phyloP scores from a whole-genome alignment of 495 filamentous ascomycete species.

The Glarea lozoyensis region DNA sequence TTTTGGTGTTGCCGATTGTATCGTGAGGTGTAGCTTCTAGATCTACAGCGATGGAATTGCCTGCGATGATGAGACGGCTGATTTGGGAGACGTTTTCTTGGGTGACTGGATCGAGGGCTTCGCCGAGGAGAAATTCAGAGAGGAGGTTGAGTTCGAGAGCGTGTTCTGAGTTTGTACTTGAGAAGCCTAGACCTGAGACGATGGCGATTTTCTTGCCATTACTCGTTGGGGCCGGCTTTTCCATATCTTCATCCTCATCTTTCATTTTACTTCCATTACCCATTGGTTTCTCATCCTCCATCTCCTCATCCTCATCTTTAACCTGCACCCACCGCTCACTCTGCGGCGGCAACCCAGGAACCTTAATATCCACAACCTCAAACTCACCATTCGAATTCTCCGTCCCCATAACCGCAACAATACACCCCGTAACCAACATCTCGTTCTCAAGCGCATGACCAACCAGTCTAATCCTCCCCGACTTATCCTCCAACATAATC shows the following conservation, averaged over 20 bases:
- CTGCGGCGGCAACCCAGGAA: slow-evolving; percentile 78
- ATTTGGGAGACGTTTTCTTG: slow-evolving; percentile 60
- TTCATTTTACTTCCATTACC: too few species aligned
- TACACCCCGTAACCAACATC: slow-evolving; percentile 80
- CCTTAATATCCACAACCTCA: slow-evolving; percentile 79
- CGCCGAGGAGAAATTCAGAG: slow-evolving; percentile 81
- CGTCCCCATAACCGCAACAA: slow-evolving; percentile 84
- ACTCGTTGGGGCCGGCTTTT: slow-evolving; percentile 30
- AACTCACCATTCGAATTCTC: slow-evolving; percentile 90
- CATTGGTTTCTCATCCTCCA: slow-evolving; percentile 17
- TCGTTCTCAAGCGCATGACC: slow-evolving; percentile 54
- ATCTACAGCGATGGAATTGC: slow-evolving; percentile 66
- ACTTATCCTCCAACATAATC: slow-evolving; percentile 92
- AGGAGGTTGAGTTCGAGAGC: slow-evolving; percentile 66
- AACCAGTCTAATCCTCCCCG: slow-evolving; percentile 75
- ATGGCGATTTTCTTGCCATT: slow-evolving; percentile 67
- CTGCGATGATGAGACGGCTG: slow-evolving; percentile 80
- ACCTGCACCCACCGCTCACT: slow-evolving; percentile 62
- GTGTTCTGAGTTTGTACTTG: slow-evolving; percentile 59
- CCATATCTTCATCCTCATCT: slow-evolving; percentile 30
- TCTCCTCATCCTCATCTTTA: slow-evolving; percentile 27
- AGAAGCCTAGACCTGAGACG: slow-evolving; percentile 79
- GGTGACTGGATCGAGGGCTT: slow-evolving; percentile 48
- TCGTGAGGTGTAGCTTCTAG: slow-evolving; percentile 27
- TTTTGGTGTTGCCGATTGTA: slow-evolving; percentile 26